Conservation (phyloP, 257 asterid genomes). For the Ajuga chamaepitys region DNA sequence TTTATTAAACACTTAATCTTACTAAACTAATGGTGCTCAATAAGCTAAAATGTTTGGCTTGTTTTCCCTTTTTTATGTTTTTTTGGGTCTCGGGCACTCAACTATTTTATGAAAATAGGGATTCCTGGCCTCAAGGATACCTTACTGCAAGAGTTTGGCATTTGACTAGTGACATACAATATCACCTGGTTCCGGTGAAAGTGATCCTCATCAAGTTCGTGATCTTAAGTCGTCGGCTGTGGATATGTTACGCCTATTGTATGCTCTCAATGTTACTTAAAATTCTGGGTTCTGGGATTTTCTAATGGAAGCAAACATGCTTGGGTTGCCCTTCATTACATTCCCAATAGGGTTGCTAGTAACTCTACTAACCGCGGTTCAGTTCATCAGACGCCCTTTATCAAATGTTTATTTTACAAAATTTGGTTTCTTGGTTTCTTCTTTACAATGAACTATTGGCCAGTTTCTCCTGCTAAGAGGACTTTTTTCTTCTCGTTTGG, state of each 20-base stretch:
- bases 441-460: too few species aligned
- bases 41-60: background rate
- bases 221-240: constrained; percentile 88
- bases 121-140: constrained; percentile 71
- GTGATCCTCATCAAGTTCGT: constrained; percentile 85
- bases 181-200: constrained; percentile 96
- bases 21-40: background rate
- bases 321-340: constrained; percentile 91
- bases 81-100: background rate
- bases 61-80: background rate
- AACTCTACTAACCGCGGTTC: background rate
- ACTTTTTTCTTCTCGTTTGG: constrained; percentile 5
- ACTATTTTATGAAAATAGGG: constrained; percentile 35
- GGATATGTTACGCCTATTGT: constrained; percentile 80
- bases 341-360: constrained; percentile 94
- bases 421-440: too few species aligned
- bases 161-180: constrained; percentile 75
- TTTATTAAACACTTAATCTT: background rate
- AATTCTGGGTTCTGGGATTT: constrained; percentile 83
- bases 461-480: too few species aligned
- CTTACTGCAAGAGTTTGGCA: constrained; percentile 71
- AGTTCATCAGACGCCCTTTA: background rate
- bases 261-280: constrained; percentile 69
- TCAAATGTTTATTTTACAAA: too few species aligned
- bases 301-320: constrained; percentile 80